Conservation (phyloP, 192 early-diverging fungal species). For the Umbelopsis sp. region DNA sequence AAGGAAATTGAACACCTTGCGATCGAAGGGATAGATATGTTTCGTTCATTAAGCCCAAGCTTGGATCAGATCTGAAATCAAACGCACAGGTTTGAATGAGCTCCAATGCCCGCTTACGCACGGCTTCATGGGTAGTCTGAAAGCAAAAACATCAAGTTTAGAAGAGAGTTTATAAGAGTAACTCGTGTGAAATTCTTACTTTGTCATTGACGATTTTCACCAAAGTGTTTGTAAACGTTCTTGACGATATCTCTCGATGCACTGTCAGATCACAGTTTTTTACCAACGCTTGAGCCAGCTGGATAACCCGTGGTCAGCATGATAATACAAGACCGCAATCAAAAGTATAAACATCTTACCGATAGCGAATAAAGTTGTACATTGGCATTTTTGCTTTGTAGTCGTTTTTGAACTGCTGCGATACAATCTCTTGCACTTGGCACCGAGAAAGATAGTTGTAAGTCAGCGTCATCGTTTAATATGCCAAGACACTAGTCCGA, state of each 20-base stretch:
- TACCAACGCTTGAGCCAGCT: constrained; percentile 86
- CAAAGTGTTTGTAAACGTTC: constrained; percentile 81
- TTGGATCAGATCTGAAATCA: constrained; percentile 78
- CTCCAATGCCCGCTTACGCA: constrained; percentile 80
- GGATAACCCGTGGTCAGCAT: background rate
- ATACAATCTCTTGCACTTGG: constrained; percentile 69
- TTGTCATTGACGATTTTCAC: constrained; percentile 74
- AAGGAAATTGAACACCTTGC: constrained; percentile 64
- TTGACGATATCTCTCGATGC: constrained; percentile 84
- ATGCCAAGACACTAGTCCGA: background rate
- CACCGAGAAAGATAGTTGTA: background rate
- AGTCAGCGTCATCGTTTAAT: no score
- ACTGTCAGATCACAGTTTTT: constrained; percentile 86
- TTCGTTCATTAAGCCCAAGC: constrained; percentile 80
- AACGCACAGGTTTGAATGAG: constrained; percentile 92
- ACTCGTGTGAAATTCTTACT: constrained; percentile 32
- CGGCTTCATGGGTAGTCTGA: constrained; percentile 74
- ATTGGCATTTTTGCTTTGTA: constrained; percentile 80
- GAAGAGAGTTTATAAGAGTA: background rate
- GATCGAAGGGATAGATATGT: constrained; percentile 62
- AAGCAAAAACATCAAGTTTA: background rate
- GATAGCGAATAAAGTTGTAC: constrained; percentile 73
- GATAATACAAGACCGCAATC: background rate
- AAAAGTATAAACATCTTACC: constrained; percentile 34
- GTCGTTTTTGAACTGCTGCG: constrained; percentile 70